Base-by-base conservation (phyloP, 169 alveolate species). In the Plasmodium malariae region DNA sequence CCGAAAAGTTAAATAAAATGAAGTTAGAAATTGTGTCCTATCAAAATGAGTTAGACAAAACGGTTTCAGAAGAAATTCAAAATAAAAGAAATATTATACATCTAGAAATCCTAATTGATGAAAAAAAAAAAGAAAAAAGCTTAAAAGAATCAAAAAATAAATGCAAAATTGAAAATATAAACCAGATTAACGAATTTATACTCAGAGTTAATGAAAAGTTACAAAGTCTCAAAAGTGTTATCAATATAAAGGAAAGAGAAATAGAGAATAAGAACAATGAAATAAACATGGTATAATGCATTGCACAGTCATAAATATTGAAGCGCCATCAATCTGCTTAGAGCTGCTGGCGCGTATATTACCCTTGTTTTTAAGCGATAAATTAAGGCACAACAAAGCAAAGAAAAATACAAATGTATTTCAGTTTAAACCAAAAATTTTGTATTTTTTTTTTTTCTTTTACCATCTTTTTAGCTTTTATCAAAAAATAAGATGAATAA, bases 161-260 rank as follows among this genome's bases (percentile, higher is more conserved):
- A 65, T 37, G 55, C 43, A 65, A 65, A 80, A 80, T 80, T 80
- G 80, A 80, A 80, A 80, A 59, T 48, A 67, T 80, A 12, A 80
- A 80, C 51, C 90, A 80, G 57, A 80, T 80, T 80, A 80, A 80
- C 54, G 90, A 80, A 36, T 80, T 80, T 19, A 80, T 80, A 43
- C 32, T 51, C 36, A 69, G 83, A 45, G 90, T 80, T 63, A 80
- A 65, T 36, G 83, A 67, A 24, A 80, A 80, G 37, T 45, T 80
- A 4, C 90, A 68, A 17, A 37, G 51, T n/a, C 83, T 80, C 26
- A 80, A 80, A 43, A 37, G 30, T 37, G 83, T 65, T 28, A 80
- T 80, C 45, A 68, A 12, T 51, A 21, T 37, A 26, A 80, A 80
- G 36, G 90, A 80, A 69, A 80, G 48, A 32, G 83, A 80, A 45